Base-by-base conservation (phyloP, 441 rosid species). In the Arabidopsis hybrid region DNA sequence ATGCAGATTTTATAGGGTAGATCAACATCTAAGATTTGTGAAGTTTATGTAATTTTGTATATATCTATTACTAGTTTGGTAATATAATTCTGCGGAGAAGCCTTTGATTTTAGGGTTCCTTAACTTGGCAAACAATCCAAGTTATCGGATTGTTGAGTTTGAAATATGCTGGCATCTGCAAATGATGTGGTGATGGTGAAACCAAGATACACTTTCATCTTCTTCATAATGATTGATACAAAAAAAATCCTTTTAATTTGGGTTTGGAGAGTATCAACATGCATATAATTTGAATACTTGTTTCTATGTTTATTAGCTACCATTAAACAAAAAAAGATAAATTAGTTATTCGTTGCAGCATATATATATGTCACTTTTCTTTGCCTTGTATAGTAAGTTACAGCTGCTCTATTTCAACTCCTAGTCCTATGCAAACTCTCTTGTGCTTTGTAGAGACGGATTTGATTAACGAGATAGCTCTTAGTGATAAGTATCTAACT, bases 1-100 rank as follows among this genome's bases (percentile, higher is more conserved):
- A 73, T 47, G 60, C 9, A 3, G 45, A 39, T 9, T 74, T 32
- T 18, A 9, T 67, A 67, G 68, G 47, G 39, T 74, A 74, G 78
- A 51, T 51, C 52, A 74, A 60, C 68, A 60, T 51, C 16, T 51
- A 36, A 51, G 62, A 32, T 74, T 51, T 31, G 34, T 67, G 7
- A 49, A 13, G 1, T 13, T 39, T 50, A 10, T 67, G 73, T 42
- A 74, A 40, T 13, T 67, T 59, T 74, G 68, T 67, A 67, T 60
- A 51, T 67, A 74, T 50, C 17, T 50, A 17, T 60, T 4, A 39
- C 55, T 66, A 50, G 73, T 67, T 60, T 60, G 62, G 60, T 51
- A 49, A 59, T 39, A 59, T 59, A 31, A n/a, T 52, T 34, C 31
- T 66, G 31, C 14, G 45, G 10, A n/a, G 18, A 34, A 51, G 40